Percentiles rank a stretch among this genome's conserved stretches.
Evolutionary conservation across 2,329 filamentous ascomycete genomes (phyloP).

Genomic region (Zymoseptoria brevis): DNA sequence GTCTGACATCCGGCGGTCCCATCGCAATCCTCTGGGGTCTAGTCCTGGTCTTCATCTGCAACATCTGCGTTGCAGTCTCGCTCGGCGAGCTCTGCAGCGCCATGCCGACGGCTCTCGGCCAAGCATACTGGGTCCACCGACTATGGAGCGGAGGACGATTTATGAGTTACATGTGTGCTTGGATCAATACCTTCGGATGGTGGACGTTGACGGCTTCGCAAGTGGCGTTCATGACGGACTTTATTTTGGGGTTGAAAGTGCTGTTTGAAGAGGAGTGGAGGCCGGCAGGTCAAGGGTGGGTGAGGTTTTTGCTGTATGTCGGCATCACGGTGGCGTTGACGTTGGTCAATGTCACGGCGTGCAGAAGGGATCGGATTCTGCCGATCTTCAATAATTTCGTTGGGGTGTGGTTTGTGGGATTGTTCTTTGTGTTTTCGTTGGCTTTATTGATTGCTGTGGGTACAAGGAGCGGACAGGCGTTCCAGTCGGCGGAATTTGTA

Average conservation of each 20-base stretch:
- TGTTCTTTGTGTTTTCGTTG: conserved; percentile 47
- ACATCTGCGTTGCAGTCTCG: conserved; percentile 46
- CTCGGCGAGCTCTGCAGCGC: conserved; percentile 50
- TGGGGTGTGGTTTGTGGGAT: conserved; percentile 44
- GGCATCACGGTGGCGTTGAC: conserved; percentile 44
- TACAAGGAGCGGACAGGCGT: conserved; percentile 36
- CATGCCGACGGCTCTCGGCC: conserved; percentile 54
- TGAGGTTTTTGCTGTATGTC: conserved; percentile 49
- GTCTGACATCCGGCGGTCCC: conserved; percentile 48
- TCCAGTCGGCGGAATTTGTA: conserved; percentile 45
- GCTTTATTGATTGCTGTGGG: conserved; percentile 48
- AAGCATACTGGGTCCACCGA: conserved; percentile 50
- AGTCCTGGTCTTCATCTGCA: conserved; percentile 44
- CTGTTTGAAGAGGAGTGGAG: conserved; percentile 45
- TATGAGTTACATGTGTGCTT: conserved; percentile 50
- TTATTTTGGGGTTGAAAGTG: conserved; percentile 49
- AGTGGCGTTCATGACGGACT: conserved; percentile 51
- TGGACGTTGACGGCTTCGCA: conserved; percentile 50
- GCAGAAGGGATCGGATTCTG: conserved; percentile 41
- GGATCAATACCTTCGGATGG: conserved; percentile 55
- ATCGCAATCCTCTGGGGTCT: conserved; percentile 51
- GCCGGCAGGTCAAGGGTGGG: conserved; percentile 42
- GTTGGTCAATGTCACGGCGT: conserved; percentile 45
- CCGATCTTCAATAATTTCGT: conserved; percentile 52
- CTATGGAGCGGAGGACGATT: conserved; percentile 43